Evolutionary conservation across 257 asterid genomes (phyloP).

Genomic region (Solanum neorickii): DNA sequence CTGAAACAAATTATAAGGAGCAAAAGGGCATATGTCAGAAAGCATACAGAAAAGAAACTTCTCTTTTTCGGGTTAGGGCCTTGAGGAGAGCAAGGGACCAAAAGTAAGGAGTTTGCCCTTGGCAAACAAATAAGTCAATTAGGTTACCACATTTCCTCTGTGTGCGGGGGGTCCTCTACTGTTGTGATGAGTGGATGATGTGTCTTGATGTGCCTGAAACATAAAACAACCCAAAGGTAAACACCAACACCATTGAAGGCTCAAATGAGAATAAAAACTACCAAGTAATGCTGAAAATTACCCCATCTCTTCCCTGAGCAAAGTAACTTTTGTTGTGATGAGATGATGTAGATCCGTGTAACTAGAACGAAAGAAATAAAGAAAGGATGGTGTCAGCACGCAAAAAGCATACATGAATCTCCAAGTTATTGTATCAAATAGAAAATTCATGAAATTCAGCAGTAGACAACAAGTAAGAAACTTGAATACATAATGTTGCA

Average conservation of each 20-base stretch:
- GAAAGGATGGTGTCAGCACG: background rate
- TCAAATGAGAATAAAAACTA: background rate
- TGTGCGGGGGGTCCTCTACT: background rate
- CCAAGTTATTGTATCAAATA: background rate
- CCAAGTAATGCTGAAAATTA: background rate
- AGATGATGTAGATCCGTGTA: background rate
- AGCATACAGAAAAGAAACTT: background rate
- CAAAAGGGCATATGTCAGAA: background rate
- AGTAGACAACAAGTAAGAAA: background rate
- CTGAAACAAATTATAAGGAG: background rate
- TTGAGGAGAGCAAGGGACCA: background rate
- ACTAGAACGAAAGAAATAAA: background rate
- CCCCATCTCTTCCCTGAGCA: conserved; percentile 1
- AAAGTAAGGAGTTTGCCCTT: background rate
- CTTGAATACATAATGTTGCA: background rate
- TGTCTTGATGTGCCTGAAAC: background rate
- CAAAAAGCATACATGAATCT: background rate
- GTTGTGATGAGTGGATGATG: conserved; percentile 4
- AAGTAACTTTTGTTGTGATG: background rate
- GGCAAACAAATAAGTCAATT: background rate
- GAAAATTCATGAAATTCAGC: background rate
- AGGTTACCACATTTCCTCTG: conserved; percentile 7
- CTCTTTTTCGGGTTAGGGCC: background rate
- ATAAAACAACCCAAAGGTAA: background rate
- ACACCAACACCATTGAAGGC: background rate